Evolutionary conservation across 805 yeast species (phyloP), one percentile per base, ranked within the genome.

Genomic region (Wickerhamomyces silvicola): DNA sequence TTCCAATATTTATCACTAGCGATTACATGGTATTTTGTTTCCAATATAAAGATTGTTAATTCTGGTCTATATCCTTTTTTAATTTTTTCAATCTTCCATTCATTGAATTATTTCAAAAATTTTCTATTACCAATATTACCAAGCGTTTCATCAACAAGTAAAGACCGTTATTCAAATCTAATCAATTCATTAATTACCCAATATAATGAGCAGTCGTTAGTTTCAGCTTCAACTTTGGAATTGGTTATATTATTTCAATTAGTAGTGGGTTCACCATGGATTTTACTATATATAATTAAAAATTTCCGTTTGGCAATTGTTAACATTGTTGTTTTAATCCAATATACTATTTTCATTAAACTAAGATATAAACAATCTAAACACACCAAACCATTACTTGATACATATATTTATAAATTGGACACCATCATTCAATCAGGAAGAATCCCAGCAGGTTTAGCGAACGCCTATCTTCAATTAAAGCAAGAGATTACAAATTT

Each of bases 51-150:
- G 57, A 46, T 64, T 40, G 50, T 72, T 22, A 48, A 62, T 5
- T 72, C 72, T 38, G 64, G 77, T 4, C 57, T 77, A 37, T 64
- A 75, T 41, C 78, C 86, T 18, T 80, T 78, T 47, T 65, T 70
- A 12, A 66, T 79, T 30, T 81, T 68, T 54, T 76, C 85, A 5
- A 38, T 70, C 3, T 80, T 79, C 66, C 87, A 81, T 57, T 69
- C 74, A 6, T 62, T 78, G 47, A 67, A 70, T 26, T 81, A 79
- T 55, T 56, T 70, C 44, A 75, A 71, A 48, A 66, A 68, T 30
- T 62, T 64, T 43, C 50, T 80, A 37, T 59, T 79, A 36, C 80
- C 81, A 32, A 58, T 64, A 28, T 47, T 66, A 27, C 76, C 80
- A 3, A 26, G 48, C 4, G 25, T 47, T 14, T 23, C 40, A 32